phyloP scores from a whole-genome alignment of 305 asterid genomes.

The Solanum hybrid region DNA sequence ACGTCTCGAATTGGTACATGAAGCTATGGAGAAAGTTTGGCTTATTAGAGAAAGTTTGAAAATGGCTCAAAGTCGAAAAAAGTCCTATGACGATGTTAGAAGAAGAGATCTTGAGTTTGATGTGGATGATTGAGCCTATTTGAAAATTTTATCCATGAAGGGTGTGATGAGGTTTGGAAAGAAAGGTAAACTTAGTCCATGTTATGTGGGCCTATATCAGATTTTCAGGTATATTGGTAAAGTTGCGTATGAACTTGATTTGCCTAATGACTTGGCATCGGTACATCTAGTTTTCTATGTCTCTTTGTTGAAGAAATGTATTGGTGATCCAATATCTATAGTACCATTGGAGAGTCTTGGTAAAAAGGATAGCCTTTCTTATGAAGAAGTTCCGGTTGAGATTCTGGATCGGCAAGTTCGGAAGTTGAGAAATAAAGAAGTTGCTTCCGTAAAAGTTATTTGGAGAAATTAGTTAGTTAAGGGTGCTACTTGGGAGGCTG shows the following conservation, averaged over 20 bases:
- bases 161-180: neutral
- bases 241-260: neutral
- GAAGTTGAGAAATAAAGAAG: neutral
- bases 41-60: neutral
- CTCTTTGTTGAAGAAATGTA: neutral
- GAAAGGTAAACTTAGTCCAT: neutral
- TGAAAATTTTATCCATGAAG: neutral
- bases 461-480: neutral
- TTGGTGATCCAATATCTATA: neutral
- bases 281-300: neutral
- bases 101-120: neutral
- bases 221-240: neutral
- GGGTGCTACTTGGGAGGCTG: neutral
- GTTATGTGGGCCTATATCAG: neutral
- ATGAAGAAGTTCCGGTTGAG: neutral
- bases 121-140: neutral
- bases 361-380: neutral
- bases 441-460: too few relatives aligned
- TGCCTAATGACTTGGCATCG: neutral
- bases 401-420: neutral
- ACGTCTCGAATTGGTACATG: neutral
- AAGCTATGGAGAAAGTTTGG: neutral
- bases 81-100: neutral
- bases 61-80: neutral
- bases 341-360: neutral